Evolutionary conservation across 2,329 filamentous ascomycete species (phyloP).

Genomic region (Microdochium paspali): DNA sequence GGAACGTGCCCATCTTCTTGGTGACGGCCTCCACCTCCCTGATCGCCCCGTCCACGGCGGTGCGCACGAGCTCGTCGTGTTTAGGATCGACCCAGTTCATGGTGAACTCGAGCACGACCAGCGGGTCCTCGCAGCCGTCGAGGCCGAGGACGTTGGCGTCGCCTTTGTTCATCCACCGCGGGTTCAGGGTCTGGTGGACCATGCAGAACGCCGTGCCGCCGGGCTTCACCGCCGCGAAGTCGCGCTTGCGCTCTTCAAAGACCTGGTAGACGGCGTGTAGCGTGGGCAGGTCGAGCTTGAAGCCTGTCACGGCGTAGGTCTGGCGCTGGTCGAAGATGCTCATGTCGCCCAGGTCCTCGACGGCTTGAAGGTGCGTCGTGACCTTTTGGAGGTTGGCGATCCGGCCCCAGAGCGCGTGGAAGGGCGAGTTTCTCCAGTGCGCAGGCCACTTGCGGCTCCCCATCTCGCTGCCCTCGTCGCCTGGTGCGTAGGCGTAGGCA

Average conservation of each 20-base stretch:
- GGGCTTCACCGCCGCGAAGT: not conserved
- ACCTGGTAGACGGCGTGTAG: not conserved
- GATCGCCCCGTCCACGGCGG: not conserved
- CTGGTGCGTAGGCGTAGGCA: not conserved
- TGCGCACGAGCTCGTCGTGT: not conserved
- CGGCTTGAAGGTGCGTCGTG: not conserved
- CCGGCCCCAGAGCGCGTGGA: not conserved
- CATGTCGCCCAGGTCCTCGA: not conserved
- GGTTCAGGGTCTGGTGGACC: not conserved
- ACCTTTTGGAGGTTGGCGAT: not conserved
- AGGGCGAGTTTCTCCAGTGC: not conserved
- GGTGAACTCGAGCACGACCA: not conserved
- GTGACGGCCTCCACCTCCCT: not conserved
- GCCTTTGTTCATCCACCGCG: not conserved
- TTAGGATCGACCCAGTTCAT: not conserved
- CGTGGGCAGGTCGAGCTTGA: conserved; percentile 1
- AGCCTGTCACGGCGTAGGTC: not conserved
- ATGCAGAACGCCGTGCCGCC: not conserved
- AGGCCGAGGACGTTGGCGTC: not conserved
- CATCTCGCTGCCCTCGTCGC: not conserved
- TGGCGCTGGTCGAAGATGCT: not conserved
- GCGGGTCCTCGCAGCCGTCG: not conserved
- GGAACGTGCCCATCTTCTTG: conserved; percentile 4
- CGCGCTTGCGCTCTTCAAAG: not conserved
- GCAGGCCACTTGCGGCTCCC: not conserved